These are phyloP conservation scores for Pycnococcus provasolii DNA, from an alignment of 139 green algal species.

Conservation along the genomic window DNA sequence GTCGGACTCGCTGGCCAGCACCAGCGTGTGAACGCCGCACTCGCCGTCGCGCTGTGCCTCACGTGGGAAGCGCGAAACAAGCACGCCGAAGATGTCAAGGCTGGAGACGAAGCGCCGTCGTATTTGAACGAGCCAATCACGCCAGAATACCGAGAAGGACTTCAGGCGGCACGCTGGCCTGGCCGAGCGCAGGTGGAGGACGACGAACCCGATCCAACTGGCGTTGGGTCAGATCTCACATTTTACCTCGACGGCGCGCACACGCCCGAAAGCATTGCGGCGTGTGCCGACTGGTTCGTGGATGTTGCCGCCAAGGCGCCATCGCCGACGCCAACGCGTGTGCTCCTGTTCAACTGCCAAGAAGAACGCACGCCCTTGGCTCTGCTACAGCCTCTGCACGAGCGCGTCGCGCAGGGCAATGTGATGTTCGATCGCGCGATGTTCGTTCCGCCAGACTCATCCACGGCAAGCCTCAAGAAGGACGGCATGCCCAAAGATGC, in stretches of 20 bases:
- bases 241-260: constrained; percentile 94
- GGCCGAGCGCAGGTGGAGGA: constrained; percentile 60
- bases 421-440: constrained; percentile 39
- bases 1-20: constrained; percentile 70
- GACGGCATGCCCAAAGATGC: neutral
- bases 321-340: neutral
- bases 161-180: constrained; percentile 38
- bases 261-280: constrained; percentile 80
- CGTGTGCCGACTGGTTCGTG: constrained; percentile 82
- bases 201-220: constrained; percentile 1
- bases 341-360: constrained; percentile 94
- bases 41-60: constrained; percentile 67
- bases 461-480: constrained; percentile 31
- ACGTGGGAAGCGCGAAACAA: constrained; percentile 42
- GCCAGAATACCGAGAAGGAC: too few relatives aligned
- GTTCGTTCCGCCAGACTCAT: constrained; percentile 56
- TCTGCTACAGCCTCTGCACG: constrained; percentile 55
- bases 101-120: too few relatives aligned
- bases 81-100: constrained; percentile 2
- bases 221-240: constrained; percentile 35
- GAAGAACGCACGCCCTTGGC: constrained; percentile 63
- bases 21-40: constrained; percentile 66
- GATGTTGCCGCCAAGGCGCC: constrained; percentile 11
- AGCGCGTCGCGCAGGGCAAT: neutral
- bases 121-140: too few relatives aligned